These are phyloP conservation scores for Tephrocybe sp. DNA, from an alignment of 768 basidiomycete genomes.

Conservation along the genomic window DNA sequence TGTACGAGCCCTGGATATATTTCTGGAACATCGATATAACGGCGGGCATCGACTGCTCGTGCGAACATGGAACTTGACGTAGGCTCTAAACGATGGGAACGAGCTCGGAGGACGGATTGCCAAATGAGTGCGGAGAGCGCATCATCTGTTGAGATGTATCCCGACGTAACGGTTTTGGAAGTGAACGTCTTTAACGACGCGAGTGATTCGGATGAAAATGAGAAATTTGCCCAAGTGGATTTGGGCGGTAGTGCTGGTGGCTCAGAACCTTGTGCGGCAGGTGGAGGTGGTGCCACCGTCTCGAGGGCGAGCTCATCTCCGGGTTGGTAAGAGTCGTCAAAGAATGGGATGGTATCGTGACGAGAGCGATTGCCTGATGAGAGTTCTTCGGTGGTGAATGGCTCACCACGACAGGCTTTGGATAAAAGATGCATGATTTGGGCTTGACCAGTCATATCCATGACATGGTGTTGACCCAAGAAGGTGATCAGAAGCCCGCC, in stretches of 20 bases:
- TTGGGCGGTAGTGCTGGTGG: neutral
- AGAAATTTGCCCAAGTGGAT: neutral
- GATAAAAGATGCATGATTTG: slow-evolving; percentile 21
- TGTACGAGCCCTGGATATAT: neutral
- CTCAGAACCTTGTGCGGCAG: neutral
- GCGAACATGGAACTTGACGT: neutral
- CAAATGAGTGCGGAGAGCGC: slow-evolving; percentile 26
- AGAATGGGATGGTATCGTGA: slow-evolving; percentile 12
- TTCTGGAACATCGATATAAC: neutral
- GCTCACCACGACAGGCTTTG: slow-evolving; percentile 22
- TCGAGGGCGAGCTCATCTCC: neutral
- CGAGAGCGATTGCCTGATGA: slow-evolving; percentile 18
- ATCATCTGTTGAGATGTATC: slow-evolving; percentile 27
- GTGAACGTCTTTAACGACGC: slow-evolving; percentile 20
- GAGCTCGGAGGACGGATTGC: slow-evolving; percentile 23
- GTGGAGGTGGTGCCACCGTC: neutral
- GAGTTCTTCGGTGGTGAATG: slow-evolving; percentile 21
- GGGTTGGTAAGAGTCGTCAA: neutral
- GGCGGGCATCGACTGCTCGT: neutral
- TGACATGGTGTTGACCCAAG: slow-evolving; percentile 21
- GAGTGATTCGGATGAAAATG: slow-evolving; percentile 1
- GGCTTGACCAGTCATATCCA: slow-evolving; percentile 28
- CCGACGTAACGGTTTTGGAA: slow-evolving; percentile 7
- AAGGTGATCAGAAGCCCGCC: slow-evolving; percentile 26
- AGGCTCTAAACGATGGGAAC: slow-evolving; percentile 19